A percentile compares a stretch with the other conserved stretches of the same genome.
Conservation (phyloP, 108 stramenopile species). For the Cyclotella atomus region DNA sequence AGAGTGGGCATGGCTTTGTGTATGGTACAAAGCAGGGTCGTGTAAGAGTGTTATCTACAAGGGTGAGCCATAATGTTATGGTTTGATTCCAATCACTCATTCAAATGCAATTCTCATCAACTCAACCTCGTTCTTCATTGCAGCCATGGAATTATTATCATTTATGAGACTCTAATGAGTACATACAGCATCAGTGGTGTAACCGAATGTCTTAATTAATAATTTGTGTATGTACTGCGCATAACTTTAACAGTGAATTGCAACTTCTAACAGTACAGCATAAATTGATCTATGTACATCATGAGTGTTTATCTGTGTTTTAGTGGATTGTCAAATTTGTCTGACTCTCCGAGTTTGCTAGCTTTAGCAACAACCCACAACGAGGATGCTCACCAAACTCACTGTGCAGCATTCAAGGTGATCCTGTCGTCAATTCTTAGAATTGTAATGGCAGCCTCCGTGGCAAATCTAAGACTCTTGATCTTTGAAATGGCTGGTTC, state of each 20-base stretch:
- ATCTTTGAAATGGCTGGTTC: slow-evolving; percentile 99
- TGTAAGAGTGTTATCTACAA: slow-evolving; percentile 71
- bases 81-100: neutral
- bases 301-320: neutral
- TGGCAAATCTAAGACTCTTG: slow-evolving; percentile 98
- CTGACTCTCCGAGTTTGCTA: too few species aligned
- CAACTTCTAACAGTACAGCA: neutral
- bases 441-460: slow-evolving; percentile 99
- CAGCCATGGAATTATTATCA: slow-evolving; percentile 86
- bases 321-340: neutral
- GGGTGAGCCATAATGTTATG: slow-evolving; percentile 7
- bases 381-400: too few species aligned
- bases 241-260: neutral
- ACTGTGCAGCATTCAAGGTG: slow-evolving; percentile 49
- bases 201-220: neutral
- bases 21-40: slow-evolving; percentile 97
- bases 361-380: too few species aligned
- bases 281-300: neutral
- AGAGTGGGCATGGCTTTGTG: slow-evolving; percentile 94
- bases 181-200: too few species aligned
- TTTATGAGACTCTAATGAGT: slow-evolving; percentile 1
- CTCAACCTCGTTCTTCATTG: neutral
- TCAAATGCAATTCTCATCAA: neutral
- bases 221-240: neutral
- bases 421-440: slow-evolving; percentile 97